Evolutionary conservation across 805 yeast genomes (phyloP).

Genomic region (Pichia kluyveri): DNA sequence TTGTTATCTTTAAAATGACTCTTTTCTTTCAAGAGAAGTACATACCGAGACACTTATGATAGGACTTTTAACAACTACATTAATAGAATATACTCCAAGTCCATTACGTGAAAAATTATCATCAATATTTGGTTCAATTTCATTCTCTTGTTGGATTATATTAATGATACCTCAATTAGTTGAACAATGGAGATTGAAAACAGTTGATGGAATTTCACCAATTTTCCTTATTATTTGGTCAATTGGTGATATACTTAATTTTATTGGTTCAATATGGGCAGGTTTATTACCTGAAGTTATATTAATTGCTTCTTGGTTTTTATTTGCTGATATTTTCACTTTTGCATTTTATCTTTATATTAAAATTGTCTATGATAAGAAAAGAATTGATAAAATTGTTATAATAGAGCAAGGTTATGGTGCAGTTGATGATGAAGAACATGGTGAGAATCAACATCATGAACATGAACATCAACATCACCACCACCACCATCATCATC

Average conservation of each 20-base stretch:
- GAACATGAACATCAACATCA: constrained; percentile 2
- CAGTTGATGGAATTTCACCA: constrained; percentile 69
- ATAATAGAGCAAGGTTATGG: not conserved
- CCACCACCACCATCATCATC: constrained; percentile 1
- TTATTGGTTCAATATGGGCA: constrained; percentile 65
- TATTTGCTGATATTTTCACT: constrained; percentile 60
- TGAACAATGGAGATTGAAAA: constrained; percentile 70
- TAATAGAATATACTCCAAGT: constrained; percentile 11
- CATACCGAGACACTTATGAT: too few relatives aligned
- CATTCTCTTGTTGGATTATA: constrained; percentile 75
- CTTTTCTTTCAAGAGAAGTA: too few relatives aligned
- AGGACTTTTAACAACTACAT: not conserved
- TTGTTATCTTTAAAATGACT: too few relatives aligned
- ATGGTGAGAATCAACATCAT: constrained; percentile 8
- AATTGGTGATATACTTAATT: constrained; percentile 60
- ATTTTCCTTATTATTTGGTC: constrained; percentile 64
- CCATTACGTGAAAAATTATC: constrained; percentile 38
- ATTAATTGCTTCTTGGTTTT: constrained; percentile 67
- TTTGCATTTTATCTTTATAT: constrained; percentile 56
- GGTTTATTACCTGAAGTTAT: constrained; percentile 60
- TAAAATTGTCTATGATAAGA: constrained; percentile 34
- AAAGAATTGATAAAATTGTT: constrained; percentile 5
- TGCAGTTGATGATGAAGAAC: constrained; percentile 16
- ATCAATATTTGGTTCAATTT: constrained; percentile 60
- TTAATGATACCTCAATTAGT: constrained; percentile 66